These are phyloP conservation scores for Colletotrichum lupini DNA, from an alignment of 2,329 filamentous ascomycete species.

Conservation along the genomic window DNA sequence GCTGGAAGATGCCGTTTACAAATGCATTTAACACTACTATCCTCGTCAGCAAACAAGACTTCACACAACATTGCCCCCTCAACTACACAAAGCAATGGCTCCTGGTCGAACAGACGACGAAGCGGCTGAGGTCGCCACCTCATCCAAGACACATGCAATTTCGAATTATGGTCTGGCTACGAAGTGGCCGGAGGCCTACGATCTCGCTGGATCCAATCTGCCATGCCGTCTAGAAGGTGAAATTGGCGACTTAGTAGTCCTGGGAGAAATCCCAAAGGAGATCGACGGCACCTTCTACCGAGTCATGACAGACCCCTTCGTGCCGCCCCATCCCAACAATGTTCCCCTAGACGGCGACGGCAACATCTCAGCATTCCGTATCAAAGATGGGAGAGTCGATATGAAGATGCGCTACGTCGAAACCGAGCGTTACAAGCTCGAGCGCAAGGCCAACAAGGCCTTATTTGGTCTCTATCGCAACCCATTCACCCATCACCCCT, in stretches of 20 bases:
- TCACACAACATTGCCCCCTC: not conserved
- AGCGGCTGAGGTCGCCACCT: not conserved
- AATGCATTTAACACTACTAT: not conserved
- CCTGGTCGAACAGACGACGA: not conserved
- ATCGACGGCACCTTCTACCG: conserved; percentile 41
- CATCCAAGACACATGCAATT: not conserved
- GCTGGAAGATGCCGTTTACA: not conserved
- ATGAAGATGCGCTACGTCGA: conserved; percentile 51
- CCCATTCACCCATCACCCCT: conserved; percentile 49
- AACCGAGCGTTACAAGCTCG: conserved; percentile 52
- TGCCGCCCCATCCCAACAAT: conserved; percentile 46
- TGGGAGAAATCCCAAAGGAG: conserved; percentile 37
- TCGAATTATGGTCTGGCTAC: not conserved
- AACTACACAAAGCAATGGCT: conserved; percentile 1
- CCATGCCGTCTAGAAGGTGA: conserved; percentile 29
- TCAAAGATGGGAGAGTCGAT: conserved; percentile 46
- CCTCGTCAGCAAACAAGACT: not conserved
- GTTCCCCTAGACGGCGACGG: conserved; percentile 54
- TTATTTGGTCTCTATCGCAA: conserved; percentile 53
- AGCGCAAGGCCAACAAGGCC: conserved; percentile 48
- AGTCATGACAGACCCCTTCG: conserved; percentile 55
- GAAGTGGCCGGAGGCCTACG: conserved; percentile 8
- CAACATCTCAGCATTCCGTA: conserved; percentile 49
- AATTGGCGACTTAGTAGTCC: conserved; percentile 32
- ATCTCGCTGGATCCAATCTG: conserved; percentile 3